phyloP scores from a whole-genome alignment of 2,329 filamentous ascomycete genomes.

The Malbranchea zuffiana region DNA sequence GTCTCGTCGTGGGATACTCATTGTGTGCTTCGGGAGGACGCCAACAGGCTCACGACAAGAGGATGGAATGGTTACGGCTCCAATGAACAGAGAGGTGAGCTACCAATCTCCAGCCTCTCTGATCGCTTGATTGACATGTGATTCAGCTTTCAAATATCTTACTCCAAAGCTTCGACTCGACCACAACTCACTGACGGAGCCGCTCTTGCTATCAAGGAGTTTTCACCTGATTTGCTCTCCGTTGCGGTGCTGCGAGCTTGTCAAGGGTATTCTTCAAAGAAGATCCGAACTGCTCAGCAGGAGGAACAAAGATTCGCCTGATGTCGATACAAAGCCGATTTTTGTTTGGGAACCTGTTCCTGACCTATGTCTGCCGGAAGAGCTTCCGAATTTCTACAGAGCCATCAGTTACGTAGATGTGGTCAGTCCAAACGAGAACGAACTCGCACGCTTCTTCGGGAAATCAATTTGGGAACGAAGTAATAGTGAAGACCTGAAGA shows the following conservation, averaged over 20 bases:
- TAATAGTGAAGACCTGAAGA: slow-evolving; percentile 20
- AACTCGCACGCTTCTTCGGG: slow-evolving; percentile 79
- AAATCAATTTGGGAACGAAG: slow-evolving; percentile 28
- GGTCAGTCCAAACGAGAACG: slow-evolving; percentile 71
- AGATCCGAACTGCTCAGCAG: slow-evolving; percentile 31
- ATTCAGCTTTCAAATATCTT: slow-evolving; percentile 66
- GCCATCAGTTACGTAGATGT: slow-evolving; percentile 48
- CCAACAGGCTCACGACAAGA: slow-evolving; percentile 64
- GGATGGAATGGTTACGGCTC: slow-evolving; percentile 85
- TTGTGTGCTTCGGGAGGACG: slow-evolving; percentile 56
- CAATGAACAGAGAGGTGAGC: slow-evolving; percentile 49
- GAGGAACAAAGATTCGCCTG: slow-evolving; percentile 21
- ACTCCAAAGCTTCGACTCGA: slow-evolving; percentile 78
- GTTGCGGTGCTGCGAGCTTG: slow-evolving; percentile 61
- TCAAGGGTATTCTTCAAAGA: slow-evolving; percentile 54
- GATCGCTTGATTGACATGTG: no score
- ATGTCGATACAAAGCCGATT: slow-evolving; percentile 47
- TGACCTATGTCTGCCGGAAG: slow-evolving; percentile 65
- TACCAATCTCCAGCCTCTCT: slow-evolving; percentile 4
- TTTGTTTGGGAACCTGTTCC: slow-evolving; percentile 96
- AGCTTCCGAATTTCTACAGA: slow-evolving; percentile 43
- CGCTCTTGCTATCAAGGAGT: slow-evolving; percentile 58
- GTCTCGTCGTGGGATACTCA: slow-evolving; percentile 68
- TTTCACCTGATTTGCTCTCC: slow-evolving; percentile 86
- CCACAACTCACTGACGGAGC: slow-evolving; percentile 55